Conservation (phyloP, 2,329 filamentous ascomycete species). For the Penicillium decumbens region DNA sequence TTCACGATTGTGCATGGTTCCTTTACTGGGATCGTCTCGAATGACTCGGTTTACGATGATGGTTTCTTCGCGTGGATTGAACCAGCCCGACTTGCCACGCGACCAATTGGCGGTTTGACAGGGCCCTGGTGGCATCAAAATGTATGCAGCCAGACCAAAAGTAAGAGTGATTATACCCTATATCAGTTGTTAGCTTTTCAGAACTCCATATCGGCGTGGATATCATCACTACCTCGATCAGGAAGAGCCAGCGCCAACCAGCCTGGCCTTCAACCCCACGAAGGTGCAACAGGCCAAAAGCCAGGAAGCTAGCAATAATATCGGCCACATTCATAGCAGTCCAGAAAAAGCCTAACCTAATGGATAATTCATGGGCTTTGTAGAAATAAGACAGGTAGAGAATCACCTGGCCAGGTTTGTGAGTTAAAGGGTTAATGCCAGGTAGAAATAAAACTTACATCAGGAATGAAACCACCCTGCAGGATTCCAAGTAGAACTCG, state of each 20-base stretch:
- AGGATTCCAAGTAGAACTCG: conserved; percentile 41
- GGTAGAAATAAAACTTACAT: conserved; percentile 35
- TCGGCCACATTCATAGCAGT: conserved; percentile 37
- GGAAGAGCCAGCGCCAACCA: conserved; percentile 37
- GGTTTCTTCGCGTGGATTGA: conserved; percentile 59
- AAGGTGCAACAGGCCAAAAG: conserved; percentile 38
- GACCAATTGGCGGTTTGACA: conserved; percentile 49
- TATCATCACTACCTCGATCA: conserved; percentile 25
- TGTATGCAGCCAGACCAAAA: conserved; percentile 31
- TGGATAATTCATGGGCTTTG: conserved; percentile 60
- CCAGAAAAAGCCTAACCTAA: conserved; percentile 31
- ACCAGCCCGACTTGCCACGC: conserved; percentile 53
- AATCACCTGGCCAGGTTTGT: conserved; percentile 15
- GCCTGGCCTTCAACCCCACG: conserved; percentile 28
- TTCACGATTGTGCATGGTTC: conserved; percentile 54
- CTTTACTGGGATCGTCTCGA: conserved; percentile 51
- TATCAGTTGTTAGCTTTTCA: conserved; percentile 12
- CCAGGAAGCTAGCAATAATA: conserved; percentile 44
- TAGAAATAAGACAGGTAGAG: conserved; percentile 67
- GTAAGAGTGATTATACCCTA: conserved; percentile 22
- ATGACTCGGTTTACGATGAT: conserved; percentile 62
- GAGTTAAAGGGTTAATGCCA: neutral
- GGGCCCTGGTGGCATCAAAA: conserved; percentile 56
- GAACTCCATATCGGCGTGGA: neutral
- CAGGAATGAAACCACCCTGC: conserved; percentile 56